Evolutionary conservation across 169 alveolate species (phyloP), one percentile per base, ranked within the genome.

Genomic region (Eimeria tenella): DNA sequence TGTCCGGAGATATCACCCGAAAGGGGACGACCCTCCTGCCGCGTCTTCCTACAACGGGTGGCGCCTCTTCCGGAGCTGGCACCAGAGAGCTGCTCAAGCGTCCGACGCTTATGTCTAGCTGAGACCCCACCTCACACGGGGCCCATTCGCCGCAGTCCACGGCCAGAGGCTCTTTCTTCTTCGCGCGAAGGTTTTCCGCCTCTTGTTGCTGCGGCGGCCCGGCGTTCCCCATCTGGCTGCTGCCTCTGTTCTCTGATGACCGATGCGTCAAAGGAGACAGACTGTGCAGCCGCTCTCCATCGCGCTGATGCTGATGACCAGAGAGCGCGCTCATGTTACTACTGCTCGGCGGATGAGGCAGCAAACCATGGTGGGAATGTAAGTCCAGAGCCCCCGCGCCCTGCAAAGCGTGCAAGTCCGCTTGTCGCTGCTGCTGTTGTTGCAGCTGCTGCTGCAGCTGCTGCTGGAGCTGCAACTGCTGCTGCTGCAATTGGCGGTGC

Each of bases 121-220:
- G 89, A 10, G 89, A 81, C 31, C 89, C 89, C 42, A 52, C 53
- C 55, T 81, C 89, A 21, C 19, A 52, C 17, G 89, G 89, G 17
- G 89, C 89, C 89, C 89, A 81, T 25, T 81, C 89, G 4, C 89
- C 89, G 73, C 89, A 81, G 52, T 81, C 89, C 25, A 81, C 89
- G 19, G 89, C 89, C 89, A 81, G 25, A 0, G 89, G 89, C 73
- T 81, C 89, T 23, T 55, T 81, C 7, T 4, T 19, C 73, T 81
- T 81, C 23, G 60, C 65, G 55, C 56, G 6, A 13, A 49, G 17
- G 60, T 55, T 62, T 7, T 81, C 89, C 55, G 21, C 89, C 55
- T 81, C 74, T 23, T 81, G 89, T 21, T 42, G 89, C 89, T 81
- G 89, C 9, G 86, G 7, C 9, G 23, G 3, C 8, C 74, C 73